Base-by-base conservation (phyloP, 495 filamentous ascomycete genomes). In the Penicillium bovifimosum region DNA sequence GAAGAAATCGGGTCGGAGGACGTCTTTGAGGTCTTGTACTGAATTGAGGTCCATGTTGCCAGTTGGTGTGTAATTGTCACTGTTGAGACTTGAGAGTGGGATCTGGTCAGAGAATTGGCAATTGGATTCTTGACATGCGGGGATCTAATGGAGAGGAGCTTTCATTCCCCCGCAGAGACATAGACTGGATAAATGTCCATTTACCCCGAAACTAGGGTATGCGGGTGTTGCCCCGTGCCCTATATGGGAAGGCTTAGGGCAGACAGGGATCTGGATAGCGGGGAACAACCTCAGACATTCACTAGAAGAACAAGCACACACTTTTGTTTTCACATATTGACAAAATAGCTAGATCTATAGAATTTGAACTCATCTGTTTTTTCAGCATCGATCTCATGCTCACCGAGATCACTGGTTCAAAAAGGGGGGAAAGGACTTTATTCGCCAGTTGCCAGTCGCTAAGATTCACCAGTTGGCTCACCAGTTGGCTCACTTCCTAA, bases 401-500 rank as follows among this genome's bases (percentile, higher is more conserved):
- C n/a, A n/a, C n/a, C n/a, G n/a, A n/a, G n/a, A n/a, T 14, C 33
- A 40, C 13, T 18, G 24, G 16, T 16, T 47, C 11, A 20, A 13
- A 4, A n/a, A 9, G 2, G 20, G 4, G 20, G 20, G 42, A 16
- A 17, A 3, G 29, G 2, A 4, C 33, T 6, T 7, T 36, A 10
- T 6, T 2, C 1, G 3, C 1, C 20, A 26, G 31, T 26, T 46
- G 3, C 1, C 20, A 26, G 31, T 26, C 42, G 20, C 48, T 59
- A 40, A 61, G 10, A 16, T 18, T 20, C 6, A 5, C n/a, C 56
- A 75, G 63, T 62, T 75, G 63, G 58, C 55, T 20, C 6, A 5
- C n/a, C 56, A 75, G 63, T 62, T 75, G 63, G 58, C 55, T n/a
- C 66, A 68, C 2, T 70, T 69, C 1, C 45, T 72, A 6, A 66